phyloP scores from a whole-genome alignment of 2,329 filamentous ascomycete species.

The Cladosporium phlei region DNA sequence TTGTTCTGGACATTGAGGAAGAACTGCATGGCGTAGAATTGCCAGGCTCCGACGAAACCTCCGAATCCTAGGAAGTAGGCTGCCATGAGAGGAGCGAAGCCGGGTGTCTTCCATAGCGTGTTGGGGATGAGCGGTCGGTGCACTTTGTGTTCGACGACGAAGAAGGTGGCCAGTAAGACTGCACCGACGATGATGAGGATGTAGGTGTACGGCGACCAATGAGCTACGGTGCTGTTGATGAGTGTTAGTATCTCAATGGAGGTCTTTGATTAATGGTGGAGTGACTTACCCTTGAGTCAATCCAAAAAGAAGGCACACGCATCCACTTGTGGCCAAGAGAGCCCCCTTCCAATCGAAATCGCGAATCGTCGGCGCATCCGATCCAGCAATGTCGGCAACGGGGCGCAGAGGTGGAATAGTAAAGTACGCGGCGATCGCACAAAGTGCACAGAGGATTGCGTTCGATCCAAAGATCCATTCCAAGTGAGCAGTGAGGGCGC shows the following conservation, averaged over 20 bases:
- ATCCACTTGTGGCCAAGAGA: slow-evolving; percentile 26
- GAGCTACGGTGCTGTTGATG: slow-evolving; percentile 26
- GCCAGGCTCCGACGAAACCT: slow-evolving; percentile 25
- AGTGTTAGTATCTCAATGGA: too few relatives aligned
- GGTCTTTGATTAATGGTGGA: too few relatives aligned
- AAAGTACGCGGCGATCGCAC: slow-evolving; percentile 35
- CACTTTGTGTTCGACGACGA: slow-evolving; percentile 29
- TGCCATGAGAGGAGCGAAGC: slow-evolving; percentile 41
- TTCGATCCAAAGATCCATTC: slow-evolving; percentile 44
- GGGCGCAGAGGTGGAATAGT: slow-evolving; percentile 38
- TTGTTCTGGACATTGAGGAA: slow-evolving; percentile 37
- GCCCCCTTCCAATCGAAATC: slow-evolving; percentile 32
- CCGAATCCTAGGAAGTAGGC: slow-evolving; percentile 36
- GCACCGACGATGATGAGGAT: slow-evolving; percentile 31
- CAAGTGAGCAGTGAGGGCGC: slow-evolving; percentile 36
- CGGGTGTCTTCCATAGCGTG: slow-evolving; percentile 41
- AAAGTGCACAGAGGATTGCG: slow-evolving; percentile 37
- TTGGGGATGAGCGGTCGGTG: slow-evolving; percentile 32
- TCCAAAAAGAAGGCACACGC: slow-evolving; percentile 34
- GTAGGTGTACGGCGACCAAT: slow-evolving; percentile 37
- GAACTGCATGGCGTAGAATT: slow-evolving; percentile 39
- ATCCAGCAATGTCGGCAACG: slow-evolving; percentile 24
- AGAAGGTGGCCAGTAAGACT: slow-evolving; percentile 29
- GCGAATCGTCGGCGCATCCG: slow-evolving; percentile 20
- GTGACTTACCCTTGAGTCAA: slow-evolving; percentile 35